Conservation (phyloP, 371 early-diverging fungal species). For the Apophysomyces variabilis region DNA sequence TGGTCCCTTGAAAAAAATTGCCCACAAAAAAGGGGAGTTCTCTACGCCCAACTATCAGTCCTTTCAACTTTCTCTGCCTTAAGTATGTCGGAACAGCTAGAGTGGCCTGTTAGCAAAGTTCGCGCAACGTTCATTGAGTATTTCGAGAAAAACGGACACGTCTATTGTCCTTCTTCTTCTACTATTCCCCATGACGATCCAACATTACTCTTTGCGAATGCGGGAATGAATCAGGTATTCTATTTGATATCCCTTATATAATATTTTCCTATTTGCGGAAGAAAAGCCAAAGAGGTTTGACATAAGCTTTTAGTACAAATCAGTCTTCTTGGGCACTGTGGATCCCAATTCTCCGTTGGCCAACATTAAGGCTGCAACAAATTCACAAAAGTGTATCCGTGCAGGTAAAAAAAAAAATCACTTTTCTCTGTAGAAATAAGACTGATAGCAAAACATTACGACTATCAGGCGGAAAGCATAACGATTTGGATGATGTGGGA, state of each 20-base stretch:
- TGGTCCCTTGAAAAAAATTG: conserved; percentile 6
- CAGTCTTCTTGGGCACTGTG: conserved; percentile 96
- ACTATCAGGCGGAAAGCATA: conserved; percentile 97
- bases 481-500: conserved; percentile 99
- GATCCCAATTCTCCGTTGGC: conserved; percentile 92
- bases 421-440: no score
- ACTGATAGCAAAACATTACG: not conserved
- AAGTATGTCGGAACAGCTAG: conserved; percentile 10
- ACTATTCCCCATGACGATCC: conserved; percentile 98
- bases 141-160: conserved; percentile 85
- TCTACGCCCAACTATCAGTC: no score
- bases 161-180: conserved; percentile 87
- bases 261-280: no score
- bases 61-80: no score
- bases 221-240: conserved; percentile 98
- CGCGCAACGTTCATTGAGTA: conserved; percentile 93
- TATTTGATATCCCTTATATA: not conserved
- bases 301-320: conserved; percentile 80
- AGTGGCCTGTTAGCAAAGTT: conserved; percentile 85
- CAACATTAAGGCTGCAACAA: conserved; percentile 91
- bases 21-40: not conserved
- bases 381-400: conserved; percentile 99
- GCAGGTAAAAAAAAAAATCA: conserved; percentile 70
- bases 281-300: not conserved
- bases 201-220: conserved; percentile 98